Conservation (phyloP, 306 rosid genomes). For the Corylus heterophylla region DNA sequence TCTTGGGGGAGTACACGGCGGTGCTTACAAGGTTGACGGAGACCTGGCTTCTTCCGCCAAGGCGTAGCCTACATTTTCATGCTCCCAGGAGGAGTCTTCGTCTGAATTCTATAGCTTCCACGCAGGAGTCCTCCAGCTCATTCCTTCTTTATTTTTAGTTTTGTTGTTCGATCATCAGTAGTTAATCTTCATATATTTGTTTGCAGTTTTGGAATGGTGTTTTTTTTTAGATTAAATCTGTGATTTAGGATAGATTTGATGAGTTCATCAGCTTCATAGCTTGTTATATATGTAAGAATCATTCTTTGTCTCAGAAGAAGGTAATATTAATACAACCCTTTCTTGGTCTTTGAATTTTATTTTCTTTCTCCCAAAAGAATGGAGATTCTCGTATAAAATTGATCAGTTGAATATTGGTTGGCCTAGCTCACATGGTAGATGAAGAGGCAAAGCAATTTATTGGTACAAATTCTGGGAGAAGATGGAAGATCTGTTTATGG, state of each 20-base stretch:
- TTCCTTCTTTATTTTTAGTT: slow-evolving; percentile 55
- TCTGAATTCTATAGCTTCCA: slow-evolving; percentile 30
- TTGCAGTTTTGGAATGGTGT: background rate
- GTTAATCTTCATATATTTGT: too few relatives aligned
- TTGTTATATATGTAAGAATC: background rate
- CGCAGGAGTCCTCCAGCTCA: slow-evolving; percentile 43
- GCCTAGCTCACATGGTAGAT: too few relatives aligned
- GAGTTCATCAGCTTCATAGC: background rate
- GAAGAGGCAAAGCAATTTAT: too few relatives aligned
- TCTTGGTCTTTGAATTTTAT: background rate
- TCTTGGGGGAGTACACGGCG: slow-evolving; percentile 51
- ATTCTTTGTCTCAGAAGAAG: background rate
- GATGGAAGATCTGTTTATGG: background rate
- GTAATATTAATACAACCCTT: background rate
- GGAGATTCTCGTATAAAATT: too few relatives aligned
- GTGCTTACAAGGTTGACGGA: slow-evolving; percentile 43
- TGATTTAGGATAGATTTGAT: background rate
- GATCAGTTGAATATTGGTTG: too few relatives aligned
- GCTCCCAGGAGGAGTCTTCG: slow-evolving; percentile 36
- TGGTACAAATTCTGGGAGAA: background rate
- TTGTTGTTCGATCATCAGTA: background rate
- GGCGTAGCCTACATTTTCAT: slow-evolving; percentile 23
- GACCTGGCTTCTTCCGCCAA: slow-evolving; percentile 28
- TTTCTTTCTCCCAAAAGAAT: background rate
- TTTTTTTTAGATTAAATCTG: background rate